Percentiles rank a stretch among this genome's conserved stretches.
Evolutionary conservation across 768 basidiomycete genomes (phyloP).

Genomic region (Leccinum subtestaceum): DNA sequence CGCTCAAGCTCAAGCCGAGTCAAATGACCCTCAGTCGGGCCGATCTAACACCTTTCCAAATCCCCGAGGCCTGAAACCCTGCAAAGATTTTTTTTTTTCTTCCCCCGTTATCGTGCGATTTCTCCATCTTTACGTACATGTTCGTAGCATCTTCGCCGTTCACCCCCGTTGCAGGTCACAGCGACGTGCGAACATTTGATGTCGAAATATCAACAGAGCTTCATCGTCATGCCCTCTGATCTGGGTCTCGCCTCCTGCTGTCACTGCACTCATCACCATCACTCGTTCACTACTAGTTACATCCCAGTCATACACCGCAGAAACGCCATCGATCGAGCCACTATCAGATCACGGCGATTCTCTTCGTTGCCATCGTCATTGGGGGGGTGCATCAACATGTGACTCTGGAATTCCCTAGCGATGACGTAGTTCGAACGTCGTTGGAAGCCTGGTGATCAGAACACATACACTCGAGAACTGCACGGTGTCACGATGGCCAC

Average conservation of each 20-base stretch:
- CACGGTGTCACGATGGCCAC: background rate
- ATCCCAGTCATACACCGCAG: background rate
- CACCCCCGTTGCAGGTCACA: background rate
- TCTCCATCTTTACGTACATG: background rate
- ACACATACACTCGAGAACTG: background rate
- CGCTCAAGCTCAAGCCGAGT: background rate
- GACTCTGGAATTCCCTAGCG: background rate
- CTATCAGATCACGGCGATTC: background rate
- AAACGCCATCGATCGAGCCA: background rate
- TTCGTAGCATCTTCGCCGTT: background rate
- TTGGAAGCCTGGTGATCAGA: constrained; percentile 1
- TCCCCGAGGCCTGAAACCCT: background rate
- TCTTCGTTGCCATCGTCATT: background rate
- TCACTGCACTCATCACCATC: background rate
- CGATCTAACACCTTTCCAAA: background rate
- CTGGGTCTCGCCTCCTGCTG: background rate
- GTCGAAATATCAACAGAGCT: background rate
- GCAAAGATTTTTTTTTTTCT: background rate
- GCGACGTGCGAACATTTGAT: background rate
- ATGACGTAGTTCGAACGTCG: background rate
- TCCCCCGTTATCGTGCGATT: background rate
- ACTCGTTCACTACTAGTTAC: background rate
- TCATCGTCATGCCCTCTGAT: background rate
- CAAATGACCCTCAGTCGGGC: background rate
- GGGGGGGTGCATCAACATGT: background rate